Conservation (phyloP, 306 rosid genomes). For the Quercus bicolor region DNA sequence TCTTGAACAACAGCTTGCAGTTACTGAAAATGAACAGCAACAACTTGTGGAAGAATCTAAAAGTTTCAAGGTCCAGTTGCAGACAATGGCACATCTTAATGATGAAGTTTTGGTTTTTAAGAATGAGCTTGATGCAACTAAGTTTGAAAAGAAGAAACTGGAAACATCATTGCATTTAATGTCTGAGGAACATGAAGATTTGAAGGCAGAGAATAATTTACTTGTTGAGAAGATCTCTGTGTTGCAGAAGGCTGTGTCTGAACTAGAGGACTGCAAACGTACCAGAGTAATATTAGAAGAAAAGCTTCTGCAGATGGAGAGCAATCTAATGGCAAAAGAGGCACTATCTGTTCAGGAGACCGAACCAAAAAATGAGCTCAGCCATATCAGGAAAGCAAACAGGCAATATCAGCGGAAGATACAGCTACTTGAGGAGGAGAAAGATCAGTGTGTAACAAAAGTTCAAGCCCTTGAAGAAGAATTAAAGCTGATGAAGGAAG, state of each 20-base stretch:
- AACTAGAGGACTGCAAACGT: constrained; percentile 37
- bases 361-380: constrained; percentile 37
- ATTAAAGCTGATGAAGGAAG: constrained; percentile 42
- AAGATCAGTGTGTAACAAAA: constrained; percentile 31
- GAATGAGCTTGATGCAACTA: constrained; percentile 35
- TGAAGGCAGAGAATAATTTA: constrained; percentile 37
- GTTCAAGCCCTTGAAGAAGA: constrained; percentile 47
- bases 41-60: constrained; percentile 42
- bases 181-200: constrained; percentile 49
- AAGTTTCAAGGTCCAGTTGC: constrained; percentile 38
- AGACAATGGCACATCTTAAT: constrained; percentile 31
- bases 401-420: constrained; percentile 26
- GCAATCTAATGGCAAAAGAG: constrained; percentile 43
- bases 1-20: constrained; percentile 47
- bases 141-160: constrained; percentile 43
- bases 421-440: constrained; percentile 39
- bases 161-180: constrained; percentile 36
- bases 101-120: constrained; percentile 41
- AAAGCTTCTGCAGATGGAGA: constrained; percentile 46
- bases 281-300: constrained; percentile 43
- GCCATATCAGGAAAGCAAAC: constrained; percentile 28
- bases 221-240: constrained; percentile 30
- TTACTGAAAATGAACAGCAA: constrained; percentile 40
- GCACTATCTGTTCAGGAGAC: constrained; percentile 24
- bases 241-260: constrained; percentile 29